Percentiles rank a stretch among this genome's conserved stretches.
These are phyloP conservation scores for Fomitopsis betulina DNA, from an alignment of 1,284 basidiomycete species.

Conservation along the genomic window DNA sequence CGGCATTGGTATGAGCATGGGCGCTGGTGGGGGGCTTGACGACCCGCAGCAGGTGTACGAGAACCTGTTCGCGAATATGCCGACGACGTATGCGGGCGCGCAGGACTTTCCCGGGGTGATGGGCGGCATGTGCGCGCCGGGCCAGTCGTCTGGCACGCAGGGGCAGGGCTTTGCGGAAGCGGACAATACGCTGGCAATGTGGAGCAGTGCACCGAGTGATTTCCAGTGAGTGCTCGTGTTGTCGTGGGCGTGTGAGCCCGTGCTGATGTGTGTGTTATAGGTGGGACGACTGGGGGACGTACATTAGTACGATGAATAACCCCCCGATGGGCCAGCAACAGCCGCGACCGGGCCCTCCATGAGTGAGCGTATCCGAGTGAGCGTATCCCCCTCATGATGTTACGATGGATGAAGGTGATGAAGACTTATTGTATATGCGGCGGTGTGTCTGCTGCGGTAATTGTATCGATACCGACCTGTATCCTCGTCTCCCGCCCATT, in stretches of 20 bases:
- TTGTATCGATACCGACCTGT: constrained; percentile 1
- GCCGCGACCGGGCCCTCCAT: background rate
- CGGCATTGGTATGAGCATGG: background rate
- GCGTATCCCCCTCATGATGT: background rate
- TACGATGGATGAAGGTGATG: background rate
- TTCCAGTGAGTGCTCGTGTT: constrained; percentile 26
- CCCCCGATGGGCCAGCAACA: constrained; percentile 2
- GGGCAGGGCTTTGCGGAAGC: constrained; percentile 14
- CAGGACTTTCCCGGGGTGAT: background rate
- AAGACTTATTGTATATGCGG: background rate
- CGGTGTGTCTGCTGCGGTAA: background rate
- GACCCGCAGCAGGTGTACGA: constrained; percentile 6
- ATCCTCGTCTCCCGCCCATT: background rate
- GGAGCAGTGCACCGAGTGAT: constrained; percentile 28
- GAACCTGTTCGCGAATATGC: constrained; percentile 6
- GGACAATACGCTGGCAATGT: constrained; percentile 27
- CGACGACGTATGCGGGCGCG: background rate
- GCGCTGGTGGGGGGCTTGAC: background rate
- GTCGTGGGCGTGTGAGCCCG: background rate
- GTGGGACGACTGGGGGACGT: constrained; percentile 27
- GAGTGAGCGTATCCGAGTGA: background rate
- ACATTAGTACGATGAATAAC: constrained; percentile 18
- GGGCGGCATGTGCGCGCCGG: background rate
- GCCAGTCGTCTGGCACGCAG: background rate
- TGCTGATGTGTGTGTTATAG: constrained; percentile 6